Conservation (phyloP, 176 grass and related monocot genomes). For the Chrysopogon serrulatus region DNA sequence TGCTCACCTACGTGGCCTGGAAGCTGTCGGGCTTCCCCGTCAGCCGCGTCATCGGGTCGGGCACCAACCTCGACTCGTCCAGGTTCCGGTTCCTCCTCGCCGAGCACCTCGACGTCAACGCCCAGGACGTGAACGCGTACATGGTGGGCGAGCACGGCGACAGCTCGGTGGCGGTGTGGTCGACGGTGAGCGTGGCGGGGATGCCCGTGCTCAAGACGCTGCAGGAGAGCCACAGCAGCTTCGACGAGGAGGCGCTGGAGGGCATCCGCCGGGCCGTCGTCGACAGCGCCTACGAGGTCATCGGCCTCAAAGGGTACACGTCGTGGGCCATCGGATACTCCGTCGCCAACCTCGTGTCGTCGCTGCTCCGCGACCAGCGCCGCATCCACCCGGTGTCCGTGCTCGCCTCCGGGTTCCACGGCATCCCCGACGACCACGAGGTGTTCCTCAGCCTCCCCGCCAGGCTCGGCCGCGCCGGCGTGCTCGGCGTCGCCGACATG, state of each 20-base stretch:
- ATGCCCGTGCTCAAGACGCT: constrained; percentile 63
- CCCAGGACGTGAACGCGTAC: constrained; percentile 69
- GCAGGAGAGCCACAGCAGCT: constrained; percentile 32
- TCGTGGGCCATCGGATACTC: constrained; percentile 96
- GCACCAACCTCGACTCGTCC: constrained; percentile 73
- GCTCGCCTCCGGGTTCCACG: constrained; percentile 59
- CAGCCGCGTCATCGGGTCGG: constrained; percentile 58
- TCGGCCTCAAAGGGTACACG: constrained; percentile 69
- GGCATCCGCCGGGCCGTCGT: constrained; percentile 58
- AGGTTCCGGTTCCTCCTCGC: constrained; percentile 59
- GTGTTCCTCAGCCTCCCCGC: constrained; percentile 88
- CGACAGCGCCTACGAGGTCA: constrained; percentile 73
- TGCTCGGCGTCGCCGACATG: constrained; percentile 53
- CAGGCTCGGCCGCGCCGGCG: constrained; percentile 39
- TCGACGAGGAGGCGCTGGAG: constrained; percentile 43
- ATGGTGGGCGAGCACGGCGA: constrained; percentile 86
- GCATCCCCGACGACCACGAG: constrained; percentile 46
- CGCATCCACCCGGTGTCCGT: constrained; percentile 82
- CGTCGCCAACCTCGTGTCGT: constrained; percentile 49
- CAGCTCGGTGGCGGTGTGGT: constrained; percentile 88
- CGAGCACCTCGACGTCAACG: constrained; percentile 58
- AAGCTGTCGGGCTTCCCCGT: constrained; percentile 71
- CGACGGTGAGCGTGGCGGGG: constrained; percentile 57
- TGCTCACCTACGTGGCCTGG: constrained; percentile 68
- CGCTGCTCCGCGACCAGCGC: constrained; percentile 72